Conservation (phyloP, 2,329 filamentous ascomycete genomes). For the Phaeomoniella chlamydospora region DNA sequence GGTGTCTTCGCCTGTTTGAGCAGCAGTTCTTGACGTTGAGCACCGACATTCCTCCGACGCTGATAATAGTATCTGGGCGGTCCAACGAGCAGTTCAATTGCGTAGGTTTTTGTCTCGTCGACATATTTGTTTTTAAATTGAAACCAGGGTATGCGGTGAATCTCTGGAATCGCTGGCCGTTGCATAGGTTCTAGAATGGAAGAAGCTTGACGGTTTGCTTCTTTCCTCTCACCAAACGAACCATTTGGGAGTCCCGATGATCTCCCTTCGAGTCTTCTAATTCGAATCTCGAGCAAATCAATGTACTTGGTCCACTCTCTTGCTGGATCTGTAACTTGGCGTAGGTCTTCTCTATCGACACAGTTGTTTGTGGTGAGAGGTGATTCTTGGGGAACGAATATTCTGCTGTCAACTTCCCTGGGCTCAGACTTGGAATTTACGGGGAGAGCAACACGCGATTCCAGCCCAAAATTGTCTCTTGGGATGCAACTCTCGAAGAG, state of each 20-base stretch:
- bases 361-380: background rate
- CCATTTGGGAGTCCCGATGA: background rate
- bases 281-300: background rate
- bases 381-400: background rate
- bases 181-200: background rate
- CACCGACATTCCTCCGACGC: background rate
- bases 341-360: background rate
- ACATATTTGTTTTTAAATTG: constrained; percentile 4
- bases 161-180: constrained; percentile 3
- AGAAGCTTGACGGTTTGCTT: background rate
- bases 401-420: background rate
- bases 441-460: background rate
- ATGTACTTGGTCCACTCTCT: background rate
- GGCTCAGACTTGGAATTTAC: background rate
- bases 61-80: constrained; percentile 4
- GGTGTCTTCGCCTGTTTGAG: background rate
- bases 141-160: constrained; percentile 2
- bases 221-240: background rate
- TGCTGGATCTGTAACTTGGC: background rate
- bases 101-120: constrained; percentile 2
- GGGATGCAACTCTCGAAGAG: background rate
- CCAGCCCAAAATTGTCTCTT: background rate
- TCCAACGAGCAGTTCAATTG: constrained; percentile 2
- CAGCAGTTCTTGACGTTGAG: background rate
- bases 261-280: background rate